A percentile compares a stretch with the other conserved stretches of the same genome.
Evolutionary conservation across 179 eudicot genomes (phyloP).

Genomic region (Spergularia azorica): DNA sequence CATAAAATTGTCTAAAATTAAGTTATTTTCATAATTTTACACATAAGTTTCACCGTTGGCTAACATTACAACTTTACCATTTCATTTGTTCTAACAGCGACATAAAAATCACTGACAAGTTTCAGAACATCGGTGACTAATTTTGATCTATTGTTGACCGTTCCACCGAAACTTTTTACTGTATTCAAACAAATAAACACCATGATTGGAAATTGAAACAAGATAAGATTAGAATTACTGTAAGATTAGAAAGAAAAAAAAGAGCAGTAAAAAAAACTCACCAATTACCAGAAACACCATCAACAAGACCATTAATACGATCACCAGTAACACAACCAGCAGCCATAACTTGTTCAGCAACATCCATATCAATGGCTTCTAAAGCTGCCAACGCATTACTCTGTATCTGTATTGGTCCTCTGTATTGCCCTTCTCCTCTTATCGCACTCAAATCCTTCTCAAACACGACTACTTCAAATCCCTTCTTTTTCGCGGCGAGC

Average conservation of each 20-base stretch:
- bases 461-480: slow-evolving; percentile 87
- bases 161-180: too few species aligned
- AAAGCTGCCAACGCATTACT: slow-evolving; percentile 96
- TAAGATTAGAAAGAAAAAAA: background rate
- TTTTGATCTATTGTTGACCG: too few species aligned
- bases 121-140: too few species aligned
- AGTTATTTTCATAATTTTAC: too few species aligned
- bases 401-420: slow-evolving; percentile 95
- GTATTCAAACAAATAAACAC: too few species aligned
- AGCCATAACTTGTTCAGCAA: slow-evolving; percentile 83
- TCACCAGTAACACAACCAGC: slow-evolving; percentile 90
- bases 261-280: slow-evolving; percentile 25
- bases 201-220: background rate
- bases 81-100: too few species aligned
- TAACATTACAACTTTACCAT: too few species aligned
- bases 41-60: too few species aligned
- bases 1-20: too few species aligned
- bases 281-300: slow-evolving; percentile 89
- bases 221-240: background rate
- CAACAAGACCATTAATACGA: slow-evolving; percentile 85
- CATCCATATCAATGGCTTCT: slow-evolving; percentile 94
- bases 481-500: slow-evolving; percentile 82
- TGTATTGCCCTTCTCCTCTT: slow-evolving; percentile 93
- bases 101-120: too few species aligned
- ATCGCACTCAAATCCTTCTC: slow-evolving; percentile 91